Conservation (phyloP, 2,329 filamentous ascomycete genomes). For the Fusarium sacchari region DNA sequence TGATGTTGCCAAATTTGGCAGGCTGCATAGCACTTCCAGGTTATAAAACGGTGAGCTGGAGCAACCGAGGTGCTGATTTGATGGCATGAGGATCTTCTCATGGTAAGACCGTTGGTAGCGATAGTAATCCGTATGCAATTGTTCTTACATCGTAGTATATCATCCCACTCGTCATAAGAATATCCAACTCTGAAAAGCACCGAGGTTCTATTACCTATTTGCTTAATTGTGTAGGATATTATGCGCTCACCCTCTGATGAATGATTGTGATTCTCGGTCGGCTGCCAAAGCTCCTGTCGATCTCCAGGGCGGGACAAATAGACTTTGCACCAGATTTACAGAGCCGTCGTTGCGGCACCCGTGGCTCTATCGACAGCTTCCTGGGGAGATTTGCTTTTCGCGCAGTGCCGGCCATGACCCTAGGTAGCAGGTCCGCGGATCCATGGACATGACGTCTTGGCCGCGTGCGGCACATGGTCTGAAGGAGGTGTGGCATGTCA, state of each 20-base stretch:
- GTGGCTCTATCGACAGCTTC: slow-evolving; percentile 17
- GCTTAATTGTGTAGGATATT: slow-evolving; percentile 4
- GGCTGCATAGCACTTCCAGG: slow-evolving; percentile 40
- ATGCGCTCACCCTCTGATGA: slow-evolving; percentile 32
- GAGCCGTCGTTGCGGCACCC: slow-evolving; percentile 18
- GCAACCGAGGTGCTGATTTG: slow-evolving; percentile 30
- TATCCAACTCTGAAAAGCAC: slow-evolving; percentile 1
- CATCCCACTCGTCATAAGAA: not conserved
- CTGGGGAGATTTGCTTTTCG: slow-evolving; percentile 44
- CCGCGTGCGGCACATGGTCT: slow-evolving; percentile 42
- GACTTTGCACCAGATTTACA: slow-evolving; percentile 36
- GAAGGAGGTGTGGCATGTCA: slow-evolving; percentile 38
- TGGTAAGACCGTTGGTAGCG: slow-evolving; percentile 20
- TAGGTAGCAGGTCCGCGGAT: slow-evolving; percentile 38
- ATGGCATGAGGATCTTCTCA: slow-evolving; percentile 24
- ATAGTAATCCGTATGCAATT: not conserved
- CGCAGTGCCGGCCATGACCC: slow-evolving; percentile 41
- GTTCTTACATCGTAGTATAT: not conserved
- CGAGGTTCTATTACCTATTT: not conserved
- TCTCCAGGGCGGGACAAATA: slow-evolving; percentile 38
- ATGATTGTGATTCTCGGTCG: slow-evolving; percentile 12
- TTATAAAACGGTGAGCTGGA: slow-evolving; percentile 33
- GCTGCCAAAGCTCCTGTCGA: slow-evolving; percentile 39
- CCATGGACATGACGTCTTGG: slow-evolving; percentile 45
- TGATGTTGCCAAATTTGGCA: slow-evolving; percentile 38